A percentile compares a stretch with the other conserved stretches of the same genome.
These are phyloP conservation scores for Neurospora sp. DNA, from an alignment of 495 filamentous ascomycete genomes.

Conservation along the genomic window DNA sequence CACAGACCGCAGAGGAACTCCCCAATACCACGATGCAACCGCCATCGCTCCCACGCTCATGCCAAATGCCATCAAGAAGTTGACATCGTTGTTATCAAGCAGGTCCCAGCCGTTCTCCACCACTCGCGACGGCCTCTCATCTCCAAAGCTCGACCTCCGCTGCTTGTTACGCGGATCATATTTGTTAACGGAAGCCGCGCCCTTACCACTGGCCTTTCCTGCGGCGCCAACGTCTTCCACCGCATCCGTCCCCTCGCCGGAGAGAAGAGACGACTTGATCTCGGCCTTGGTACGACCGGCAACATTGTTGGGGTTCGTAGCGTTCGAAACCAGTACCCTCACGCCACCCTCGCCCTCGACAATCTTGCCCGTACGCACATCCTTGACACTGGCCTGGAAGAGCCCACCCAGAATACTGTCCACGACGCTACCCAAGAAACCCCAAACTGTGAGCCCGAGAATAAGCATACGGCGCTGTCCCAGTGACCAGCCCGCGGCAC, in stretches of 20 bases:
- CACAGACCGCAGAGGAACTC: constrained; percentile 31
- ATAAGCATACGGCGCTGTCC: constrained; percentile 45
- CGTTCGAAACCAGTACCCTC: constrained; percentile 49
- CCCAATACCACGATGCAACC: constrained; percentile 44
- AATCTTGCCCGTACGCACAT: constrained; percentile 71
- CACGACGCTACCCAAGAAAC: constrained; percentile 65
- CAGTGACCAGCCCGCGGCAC: constrained; percentile 32
- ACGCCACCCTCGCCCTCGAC: constrained; percentile 79
- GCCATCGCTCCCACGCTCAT: constrained; percentile 78
- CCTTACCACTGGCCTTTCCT: constrained; percentile 4
- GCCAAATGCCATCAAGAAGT: constrained; percentile 71
- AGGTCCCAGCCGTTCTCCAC: constrained; percentile 65
- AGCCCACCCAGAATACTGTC: constrained; percentile 81
- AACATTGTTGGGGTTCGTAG: constrained; percentile 9
- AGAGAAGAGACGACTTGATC: constrained; percentile 26
- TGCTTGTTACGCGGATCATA: constrained; percentile 35
- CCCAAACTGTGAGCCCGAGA: constrained; percentile 55
- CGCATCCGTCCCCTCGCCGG: constrained; percentile 23
- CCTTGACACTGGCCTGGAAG: constrained; percentile 79
- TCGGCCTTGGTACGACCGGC: constrained; percentile 19
- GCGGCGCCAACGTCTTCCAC: constrained; percentile 13
- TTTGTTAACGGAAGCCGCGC: constrained; percentile 15
- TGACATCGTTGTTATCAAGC: constrained; percentile 90
- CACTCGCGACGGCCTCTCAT: constrained; percentile 55
- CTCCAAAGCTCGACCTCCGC: constrained; percentile 38